Conservation (phyloP, 305 asterid genomes). For the Plantago lanceolata region DNA sequence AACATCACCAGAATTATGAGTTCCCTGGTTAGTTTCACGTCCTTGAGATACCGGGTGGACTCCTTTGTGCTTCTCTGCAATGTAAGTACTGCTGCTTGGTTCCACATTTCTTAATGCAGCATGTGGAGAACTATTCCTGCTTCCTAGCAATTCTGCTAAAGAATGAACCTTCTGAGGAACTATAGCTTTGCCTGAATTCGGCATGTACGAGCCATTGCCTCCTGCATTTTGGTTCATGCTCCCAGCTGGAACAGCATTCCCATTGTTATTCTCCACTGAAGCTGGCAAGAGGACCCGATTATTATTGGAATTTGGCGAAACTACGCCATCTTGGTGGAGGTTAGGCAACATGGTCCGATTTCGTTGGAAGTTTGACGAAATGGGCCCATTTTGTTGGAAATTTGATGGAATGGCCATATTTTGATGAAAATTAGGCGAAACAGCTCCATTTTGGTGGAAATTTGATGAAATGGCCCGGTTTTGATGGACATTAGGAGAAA, state of each 20-base stretch:
- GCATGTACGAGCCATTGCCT: not conserved
- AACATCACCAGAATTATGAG: constrained; percentile 24
- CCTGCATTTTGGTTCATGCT: constrained; percentile 30
- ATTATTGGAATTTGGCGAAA: not conserved
- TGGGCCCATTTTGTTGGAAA: not conserved
- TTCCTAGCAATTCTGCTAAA: constrained; percentile 38
- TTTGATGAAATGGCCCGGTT: not conserved
- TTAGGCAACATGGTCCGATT: not conserved
- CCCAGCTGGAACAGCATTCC: constrained; percentile 12
- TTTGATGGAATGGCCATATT: not conserved
- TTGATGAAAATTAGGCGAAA: not conserved
- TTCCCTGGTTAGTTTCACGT: constrained; percentile 26
- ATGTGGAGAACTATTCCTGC: constrained; percentile 22
- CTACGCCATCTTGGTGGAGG: not conserved
- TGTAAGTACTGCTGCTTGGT: constrained; percentile 22
- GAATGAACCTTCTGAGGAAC: constrained; percentile 38
- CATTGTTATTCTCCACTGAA: constrained; percentile 10
- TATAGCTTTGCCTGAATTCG: constrained; percentile 20
- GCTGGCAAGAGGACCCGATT: not conserved
- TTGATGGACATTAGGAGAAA: not conserved
- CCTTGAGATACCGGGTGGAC: constrained; percentile 35
- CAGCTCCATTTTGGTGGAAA: not conserved
- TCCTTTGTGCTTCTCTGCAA: constrained; percentile 15
- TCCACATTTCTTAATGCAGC: constrained; percentile 25
- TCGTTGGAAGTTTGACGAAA: constrained; percentile 9